phyloP scores from a whole-genome alignment of 1,284 basidiomycete genomes.

The Irpex lacteus region DNA sequence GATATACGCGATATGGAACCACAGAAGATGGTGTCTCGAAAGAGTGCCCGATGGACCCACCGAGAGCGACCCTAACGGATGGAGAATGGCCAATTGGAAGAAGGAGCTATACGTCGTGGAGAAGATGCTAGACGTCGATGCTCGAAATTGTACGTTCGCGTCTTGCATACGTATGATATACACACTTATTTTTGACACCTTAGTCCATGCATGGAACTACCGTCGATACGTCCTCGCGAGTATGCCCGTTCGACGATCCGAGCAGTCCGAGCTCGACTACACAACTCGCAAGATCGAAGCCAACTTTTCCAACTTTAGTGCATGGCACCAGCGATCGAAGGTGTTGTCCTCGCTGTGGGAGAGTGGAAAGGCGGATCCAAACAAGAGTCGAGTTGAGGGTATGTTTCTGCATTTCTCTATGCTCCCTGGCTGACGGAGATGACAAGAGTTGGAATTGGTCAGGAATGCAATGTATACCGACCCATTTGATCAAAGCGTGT shows the following conservation, averaged over 20 bases:
- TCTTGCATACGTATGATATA: too few species aligned
- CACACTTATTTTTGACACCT: too few species aligned
- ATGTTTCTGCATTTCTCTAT: conserved; percentile 17
- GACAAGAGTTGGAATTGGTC: conserved; percentile 85
- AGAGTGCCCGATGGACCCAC: conserved; percentile 70
- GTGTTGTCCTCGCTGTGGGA: conserved; percentile 72
- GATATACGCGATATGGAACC: conserved; percentile 97
- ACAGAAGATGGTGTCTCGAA: conserved; percentile 90
- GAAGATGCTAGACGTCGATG: conserved; percentile 85
- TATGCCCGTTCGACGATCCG: conserved; percentile 56
- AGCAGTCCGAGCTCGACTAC: conserved; percentile 69
- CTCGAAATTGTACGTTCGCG: conserved; percentile 79
- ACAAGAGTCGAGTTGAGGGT: conserved; percentile 66
- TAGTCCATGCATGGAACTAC: conserved; percentile 94
- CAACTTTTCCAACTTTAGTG: conserved; percentile 97
- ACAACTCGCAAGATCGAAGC: conserved; percentile 90
- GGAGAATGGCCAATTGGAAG: conserved; percentile 79
- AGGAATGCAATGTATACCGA: conserved; percentile 96
- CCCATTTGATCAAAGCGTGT: conserved; percentile 93
- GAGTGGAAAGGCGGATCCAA: conserved; percentile 45
- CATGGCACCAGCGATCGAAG: conserved; percentile 97
- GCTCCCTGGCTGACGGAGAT: neutral
- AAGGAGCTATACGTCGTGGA: conserved; percentile 84
- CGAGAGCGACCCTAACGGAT: conserved; percentile 49
- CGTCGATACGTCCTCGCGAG: conserved; percentile 78